A percentile compares a stretch with the other conserved stretches of the same genome.
Evolutionary conservation across 2,329 filamentous ascomycete genomes (phyloP).

Genomic region (Fusarium keratoplasticum): DNA sequence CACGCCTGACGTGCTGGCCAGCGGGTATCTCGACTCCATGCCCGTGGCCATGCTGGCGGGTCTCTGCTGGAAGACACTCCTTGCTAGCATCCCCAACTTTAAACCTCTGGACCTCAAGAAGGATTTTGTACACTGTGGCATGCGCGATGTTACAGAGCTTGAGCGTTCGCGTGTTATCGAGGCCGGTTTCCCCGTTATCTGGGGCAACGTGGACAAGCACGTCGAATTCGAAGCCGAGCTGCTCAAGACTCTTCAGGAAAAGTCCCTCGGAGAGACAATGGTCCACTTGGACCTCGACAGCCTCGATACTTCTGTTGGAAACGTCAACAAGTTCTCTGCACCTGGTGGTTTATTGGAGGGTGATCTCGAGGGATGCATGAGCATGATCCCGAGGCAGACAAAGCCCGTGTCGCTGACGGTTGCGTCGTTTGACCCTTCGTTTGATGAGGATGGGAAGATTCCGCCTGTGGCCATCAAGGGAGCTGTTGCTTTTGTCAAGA

Average conservation of each 20-base stretch:
- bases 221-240: slow-evolving; percentile 32
- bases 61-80: slow-evolving; percentile 39
- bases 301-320: slow-evolving; percentile 48
- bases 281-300: slow-evolving; percentile 53
- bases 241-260: slow-evolving; percentile 14
- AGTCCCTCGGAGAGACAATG: slow-evolving; percentile 31
- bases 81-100: slow-evolving; percentile 37
- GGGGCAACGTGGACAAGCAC: slow-evolving; percentile 36
- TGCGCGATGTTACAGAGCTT: slow-evolving; percentile 45
- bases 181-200: slow-evolving; percentile 46
- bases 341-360: slow-evolving; percentile 47
- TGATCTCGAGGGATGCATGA: slow-evolving; percentile 38
- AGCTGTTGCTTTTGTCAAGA: slow-evolving; percentile 20
- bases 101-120: slow-evolving; percentile 27
- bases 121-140: slow-evolving; percentile 40
- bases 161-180: slow-evolving; percentile 48
- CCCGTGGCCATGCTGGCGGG: slow-evolving; percentile 43
- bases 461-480: slow-evolving; percentile 29
- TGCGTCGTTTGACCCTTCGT: slow-evolving; percentile 41
- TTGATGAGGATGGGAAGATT: slow-evolving; percentile 28
- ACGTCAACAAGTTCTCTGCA: slow-evolving; percentile 51
- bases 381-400: slow-evolving; percentile 21
- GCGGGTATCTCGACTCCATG: slow-evolving; percentile 46
- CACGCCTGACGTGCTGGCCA: slow-evolving; percentile 41
- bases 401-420: slow-evolving; percentile 33